Evolutionary conservation across 345 rosid species (phyloP), one percentile per base, ranked within the genome.

Genomic region (Brassica incana): DNA sequence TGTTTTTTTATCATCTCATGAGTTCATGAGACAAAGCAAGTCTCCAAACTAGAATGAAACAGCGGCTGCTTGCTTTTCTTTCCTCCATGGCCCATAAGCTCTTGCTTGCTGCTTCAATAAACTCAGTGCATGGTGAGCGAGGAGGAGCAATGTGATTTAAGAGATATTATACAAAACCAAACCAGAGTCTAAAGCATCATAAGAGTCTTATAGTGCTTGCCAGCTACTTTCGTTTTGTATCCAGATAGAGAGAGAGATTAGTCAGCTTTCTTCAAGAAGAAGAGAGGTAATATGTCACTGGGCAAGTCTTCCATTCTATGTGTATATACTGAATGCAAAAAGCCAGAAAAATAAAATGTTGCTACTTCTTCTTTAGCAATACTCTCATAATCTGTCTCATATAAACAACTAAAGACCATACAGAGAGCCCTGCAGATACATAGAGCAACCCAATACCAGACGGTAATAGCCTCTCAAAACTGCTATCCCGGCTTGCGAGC

Each of bases 331-430:
- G 59, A 75, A 63, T 16, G 67, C 68, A 84, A 33, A 77, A 60
- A 74, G 62, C 68, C 75, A 45, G 2, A 50, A 20, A 38, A 40
- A 29, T 81, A 23, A 50, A 50, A 50, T 3, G 16, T 50, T 38
- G 69, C 86, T 90, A 91, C 86, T 91, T 88, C 67, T 79, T 74
- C 75, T 74, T 74, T 73, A 90, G 79, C 78, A 95, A 69, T 65
- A 90, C 92, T 85, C 84, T 86, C 82, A 87, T 83, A 79, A 95
- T 93, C 85, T 91, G 93, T 83, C 88, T 84, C 93, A 90, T 88
- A 76, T 95, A 95, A 76, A 95, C 93, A 60, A 83, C 85, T 77
- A 95, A 85, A 67, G 99, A 95, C 97, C 97, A 93, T 33, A 93
- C 61, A 25, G 99, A 91, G 56, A 95, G 91, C 78, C 98, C 94